A percentile compares a stretch with the other conserved stretches of the same genome.
These are phyloP conservation scores for Leccinum longicurvipes DNA, from an alignment of 768 basidiomycete species.

Conservation along the genomic window DNA sequence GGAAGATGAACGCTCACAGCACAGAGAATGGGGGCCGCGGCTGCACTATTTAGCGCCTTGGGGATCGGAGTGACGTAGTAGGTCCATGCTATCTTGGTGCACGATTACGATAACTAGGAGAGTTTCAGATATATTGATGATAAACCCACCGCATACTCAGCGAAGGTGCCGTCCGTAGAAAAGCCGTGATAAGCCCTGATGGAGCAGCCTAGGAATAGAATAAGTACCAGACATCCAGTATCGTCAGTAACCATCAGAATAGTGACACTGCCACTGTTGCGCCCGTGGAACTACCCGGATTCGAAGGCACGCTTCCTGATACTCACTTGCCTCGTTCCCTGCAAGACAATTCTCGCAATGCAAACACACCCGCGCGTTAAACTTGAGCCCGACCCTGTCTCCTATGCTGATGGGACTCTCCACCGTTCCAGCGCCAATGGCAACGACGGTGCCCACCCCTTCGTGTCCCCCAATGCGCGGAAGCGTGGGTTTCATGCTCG, in stretches of 20 bases:
- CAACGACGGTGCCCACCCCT: conserved; percentile 45
- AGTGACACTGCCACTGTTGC: not conserved
- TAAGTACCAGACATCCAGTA: not conserved
- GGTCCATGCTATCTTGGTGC: conserved; percentile 31
- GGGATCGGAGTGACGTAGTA: conserved; percentile 46
- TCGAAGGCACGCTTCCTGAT: not conserved
- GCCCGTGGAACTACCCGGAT: too few species aligned
- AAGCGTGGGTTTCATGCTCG: conserved; percentile 22
- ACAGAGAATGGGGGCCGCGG: conserved; percentile 45
- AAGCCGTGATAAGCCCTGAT: conserved; percentile 27
- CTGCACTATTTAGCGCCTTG: conserved; percentile 34
- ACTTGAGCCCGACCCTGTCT: conserved; percentile 44
- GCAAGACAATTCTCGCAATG: conserved; percentile 39
- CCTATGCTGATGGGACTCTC: conserved; percentile 34
- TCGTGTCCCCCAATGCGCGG: conserved; percentile 42
- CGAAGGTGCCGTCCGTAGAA: conserved; percentile 44
- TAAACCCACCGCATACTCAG: conserved; percentile 34
- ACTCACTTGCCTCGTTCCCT: conserved; percentile 34
- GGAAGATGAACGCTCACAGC: conserved; percentile 25
- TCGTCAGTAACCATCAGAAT: not conserved
- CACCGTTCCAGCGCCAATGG: conserved; percentile 36
- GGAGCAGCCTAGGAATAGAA: conserved; percentile 15
- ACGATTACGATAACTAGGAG: not conserved
- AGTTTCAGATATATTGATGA: too few species aligned
- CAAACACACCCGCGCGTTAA: conserved; percentile 38